phyloP scores from a whole-genome alignment of 495 filamentous ascomycete genomes.

The Aspergillus bertholletiae region DNA sequence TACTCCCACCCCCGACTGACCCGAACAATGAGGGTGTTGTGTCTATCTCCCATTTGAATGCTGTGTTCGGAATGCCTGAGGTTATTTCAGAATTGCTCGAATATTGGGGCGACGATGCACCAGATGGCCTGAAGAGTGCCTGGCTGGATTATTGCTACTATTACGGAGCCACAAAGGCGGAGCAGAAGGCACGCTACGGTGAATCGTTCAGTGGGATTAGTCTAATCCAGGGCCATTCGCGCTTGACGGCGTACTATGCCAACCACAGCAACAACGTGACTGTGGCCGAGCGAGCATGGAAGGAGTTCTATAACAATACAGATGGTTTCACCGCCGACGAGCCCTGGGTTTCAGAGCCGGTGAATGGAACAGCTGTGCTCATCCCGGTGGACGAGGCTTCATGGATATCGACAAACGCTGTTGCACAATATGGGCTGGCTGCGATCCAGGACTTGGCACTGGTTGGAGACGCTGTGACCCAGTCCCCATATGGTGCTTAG shows the following conservation, averaged over 20 bases:
- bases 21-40: conserved; percentile 37
- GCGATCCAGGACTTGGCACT: conserved; percentile 41
- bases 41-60: conserved; percentile 38
- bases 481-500: neutral
- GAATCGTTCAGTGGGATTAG: conserved; percentile 31
- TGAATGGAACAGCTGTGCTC: conserved; percentile 33
- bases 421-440: conserved; percentile 41
- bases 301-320: conserved; percentile 31
- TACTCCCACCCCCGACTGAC: conserved; percentile 38
- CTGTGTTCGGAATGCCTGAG: conserved; percentile 45
- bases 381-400: conserved; percentile 36
- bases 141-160: conserved; percentile 46
- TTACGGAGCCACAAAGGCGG: conserved; percentile 28
- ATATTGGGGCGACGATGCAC: conserved; percentile 20
- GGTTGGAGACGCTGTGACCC: conserved; percentile 4
- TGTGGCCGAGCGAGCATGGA: conserved; percentile 38
- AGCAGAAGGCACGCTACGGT: conserved; percentile 41
- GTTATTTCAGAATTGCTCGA: conserved; percentile 37
- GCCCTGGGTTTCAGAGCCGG: conserved; percentile 25
- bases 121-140: conserved; percentile 29
- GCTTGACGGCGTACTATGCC: conserved; percentile 38
- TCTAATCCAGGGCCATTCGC: conserved; percentile 42
- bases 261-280: conserved; percentile 26
- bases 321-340: conserved; percentile 31
- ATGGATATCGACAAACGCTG: conserved; percentile 41